Evolutionary conservation across 495 filamentous ascomycete species (phyloP), one percentile per base, ranked within the genome.

Genomic region (Xylaria castorea): DNA sequence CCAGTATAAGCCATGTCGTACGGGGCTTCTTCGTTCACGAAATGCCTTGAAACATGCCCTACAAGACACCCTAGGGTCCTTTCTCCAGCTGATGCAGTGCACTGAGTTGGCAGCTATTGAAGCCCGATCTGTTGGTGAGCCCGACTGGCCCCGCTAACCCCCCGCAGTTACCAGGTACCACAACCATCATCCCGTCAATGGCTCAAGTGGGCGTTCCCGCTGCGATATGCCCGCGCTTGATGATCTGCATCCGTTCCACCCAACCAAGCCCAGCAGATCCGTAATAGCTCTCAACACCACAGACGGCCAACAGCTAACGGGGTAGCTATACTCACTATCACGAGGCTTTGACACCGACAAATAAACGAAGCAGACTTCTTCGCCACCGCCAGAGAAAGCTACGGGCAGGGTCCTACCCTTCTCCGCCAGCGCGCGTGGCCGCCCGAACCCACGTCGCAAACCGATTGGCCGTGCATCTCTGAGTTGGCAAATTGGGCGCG

Each of bases 401-500:
- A 18, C 53, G 4, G 44, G 38, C 61, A 64, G 22, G 61, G 60
- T 40, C 25, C 36, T 38, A 42, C 36, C 32, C 18, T 65, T 65
- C 62, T 32, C 40, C 40, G 62, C 62, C 62, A 62, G 61, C 38
- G 61, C 38, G 61, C 38, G 61, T 42, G 61, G 40, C 62, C 25
- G 62, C 38, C 62, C 62, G 62, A 65, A 48, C 27, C 42, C 27
- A 18, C 64, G 44, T 38, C 46, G 48, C 50, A 57, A 55, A 38
- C 50, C 66, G 50, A 68, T 68, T 42, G 50, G 66, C 48, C 46
- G 42, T 30, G 40, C 5, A 9, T 22, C 20, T 38, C 48, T 68
- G 66, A 34, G 66, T 30, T 68, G 66, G 66, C 66, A 68, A 38
- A 68, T 57, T 34, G 66, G 50, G 66, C 66, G 66, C 50, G 66